These are phyloP conservation scores for Striga asiatica DNA, from an alignment of 257 asterid species.

Conservation along the genomic window DNA sequence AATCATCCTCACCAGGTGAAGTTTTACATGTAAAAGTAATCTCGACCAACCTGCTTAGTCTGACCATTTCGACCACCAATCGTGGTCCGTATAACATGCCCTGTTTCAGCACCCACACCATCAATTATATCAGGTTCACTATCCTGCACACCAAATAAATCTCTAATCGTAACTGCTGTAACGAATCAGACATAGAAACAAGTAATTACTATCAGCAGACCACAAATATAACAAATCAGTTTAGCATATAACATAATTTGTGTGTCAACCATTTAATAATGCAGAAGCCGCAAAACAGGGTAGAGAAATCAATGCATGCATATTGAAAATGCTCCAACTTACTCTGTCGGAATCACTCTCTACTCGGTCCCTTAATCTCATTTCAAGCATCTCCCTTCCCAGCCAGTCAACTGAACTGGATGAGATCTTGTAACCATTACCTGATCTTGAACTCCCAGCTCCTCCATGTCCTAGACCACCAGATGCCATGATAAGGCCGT, in stretches of 20 bases:
- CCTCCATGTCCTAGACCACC: conserved; percentile 62
- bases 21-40: conserved; percentile 14
- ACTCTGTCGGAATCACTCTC: conserved; percentile 80
- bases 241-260: neutral
- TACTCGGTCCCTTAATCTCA: conserved; percentile 78
- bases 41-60: conserved; percentile 65
- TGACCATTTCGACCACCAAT: conserved; percentile 92
- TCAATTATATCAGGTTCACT: conserved; percentile 88
- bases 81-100: conserved; percentile 79
- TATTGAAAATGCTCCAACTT: conserved; percentile 21
- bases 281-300: neutral
- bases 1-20: conserved; percentile 18
- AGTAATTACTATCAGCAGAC: neutral
- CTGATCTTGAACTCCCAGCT: conserved; percentile 61
- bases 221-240: neutral
- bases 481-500: conserved; percentile 41
- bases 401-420: conserved; percentile 96
- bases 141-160: conserved; percentile 50
- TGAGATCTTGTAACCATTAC: conserved; percentile 63
- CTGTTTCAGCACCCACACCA: conserved; percentile 94
- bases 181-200: conserved; percentile 6
- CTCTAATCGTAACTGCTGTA: conserved; percentile 4
- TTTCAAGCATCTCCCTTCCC: conserved; percentile 90
- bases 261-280: neutral
- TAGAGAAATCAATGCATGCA: neutral